Evolutionary conservation across 352 stramenopile species (phyloP).

Genomic region (Phytophthora macrochlamydospora): DNA sequence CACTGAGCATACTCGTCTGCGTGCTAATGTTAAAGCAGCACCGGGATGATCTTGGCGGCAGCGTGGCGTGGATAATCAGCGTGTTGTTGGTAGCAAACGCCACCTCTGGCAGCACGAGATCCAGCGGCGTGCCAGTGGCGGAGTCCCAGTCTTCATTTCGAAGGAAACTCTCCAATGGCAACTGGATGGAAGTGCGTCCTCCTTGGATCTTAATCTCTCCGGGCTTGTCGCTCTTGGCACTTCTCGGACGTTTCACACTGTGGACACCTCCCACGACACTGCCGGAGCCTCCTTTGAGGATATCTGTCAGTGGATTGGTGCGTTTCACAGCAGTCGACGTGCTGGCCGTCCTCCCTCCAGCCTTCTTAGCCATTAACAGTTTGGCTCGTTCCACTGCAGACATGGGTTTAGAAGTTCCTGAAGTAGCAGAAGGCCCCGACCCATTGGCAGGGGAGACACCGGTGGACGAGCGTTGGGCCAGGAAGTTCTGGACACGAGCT

Average conservation of each 20-base stretch:
- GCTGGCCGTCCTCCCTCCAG: conserved; percentile 20
- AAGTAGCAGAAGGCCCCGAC: not conserved
- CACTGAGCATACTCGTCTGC: conserved; percentile 71
- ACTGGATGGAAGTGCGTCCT: conserved; percentile 74
- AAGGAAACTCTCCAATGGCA: conserved; percentile 81
- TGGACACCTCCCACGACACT: conserved; percentile 69
- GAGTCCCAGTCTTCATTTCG: conserved; percentile 83
- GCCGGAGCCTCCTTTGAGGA: conserved; percentile 68
- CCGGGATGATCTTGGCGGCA: conserved; percentile 60
- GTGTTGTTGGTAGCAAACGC: conserved; percentile 88
- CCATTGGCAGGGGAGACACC: conserved; percentile 3
- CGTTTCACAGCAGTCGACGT: conserved; percentile 61
- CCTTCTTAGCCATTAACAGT: conserved; percentile 80
- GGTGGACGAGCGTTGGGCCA: conserved; percentile 48
- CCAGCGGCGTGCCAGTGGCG: conserved; percentile 52
- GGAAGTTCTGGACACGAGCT: conserved; percentile 68
- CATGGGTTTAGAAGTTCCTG: conserved; percentile 34
- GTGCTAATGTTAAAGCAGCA: conserved; percentile 86
- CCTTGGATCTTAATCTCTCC: conserved; percentile 82
- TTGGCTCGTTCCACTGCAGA: conserved; percentile 79
- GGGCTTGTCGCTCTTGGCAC: conserved; percentile 71
- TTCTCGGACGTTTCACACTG: conserved; percentile 66
- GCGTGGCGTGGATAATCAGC: conserved; percentile 79
- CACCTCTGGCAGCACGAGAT: conserved; percentile 73
- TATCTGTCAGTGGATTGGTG: conserved; percentile 78